Percentiles rank a stretch among this genome's conserved stretches.
Evolutionary conservation across 2,329 filamentous ascomycete genomes (phyloP).

Genomic region (Colletotrichum liriopes): DNA sequence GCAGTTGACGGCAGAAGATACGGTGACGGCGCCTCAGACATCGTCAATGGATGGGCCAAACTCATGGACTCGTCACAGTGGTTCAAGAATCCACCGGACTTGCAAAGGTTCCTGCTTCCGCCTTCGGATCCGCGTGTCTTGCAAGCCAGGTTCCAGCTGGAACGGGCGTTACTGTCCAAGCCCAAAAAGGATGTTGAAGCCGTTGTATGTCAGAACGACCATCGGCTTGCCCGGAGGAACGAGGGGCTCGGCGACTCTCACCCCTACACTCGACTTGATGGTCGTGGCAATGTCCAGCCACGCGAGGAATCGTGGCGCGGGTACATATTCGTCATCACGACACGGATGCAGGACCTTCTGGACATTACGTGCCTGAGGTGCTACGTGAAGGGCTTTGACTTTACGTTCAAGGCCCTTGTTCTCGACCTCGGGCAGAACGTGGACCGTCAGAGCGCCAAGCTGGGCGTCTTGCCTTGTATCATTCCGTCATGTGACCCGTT

Average conservation of each 20-base stretch:
- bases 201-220: slow-evolving; percentile 71
- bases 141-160: slow-evolving; percentile 64
- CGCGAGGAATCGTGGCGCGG: slow-evolving; percentile 69
- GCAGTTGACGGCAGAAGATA: slow-evolving; percentile 63
- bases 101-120: slow-evolving; percentile 73
- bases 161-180: slow-evolving; percentile 51
- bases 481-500: slow-evolving; percentile 77
- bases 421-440: slow-evolving; percentile 83
- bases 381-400: slow-evolving; percentile 67
- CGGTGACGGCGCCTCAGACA: slow-evolving; percentile 46
- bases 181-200: slow-evolving; percentile 61
- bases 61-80: slow-evolving; percentile 60
- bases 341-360: slow-evolving; percentile 76
- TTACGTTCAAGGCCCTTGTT: slow-evolving; percentile 58
- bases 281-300: slow-evolving; percentile 63
- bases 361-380: slow-evolving; percentile 74
- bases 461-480: slow-evolving; percentile 77
- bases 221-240: slow-evolving; percentile 68
- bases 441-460: slow-evolving; percentile 68
- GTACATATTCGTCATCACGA: slow-evolving; percentile 66
- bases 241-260: slow-evolving; percentile 67
- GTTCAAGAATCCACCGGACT: slow-evolving; percentile 70
- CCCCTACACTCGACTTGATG: slow-evolving; percentile 73
- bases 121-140: slow-evolving; percentile 69
- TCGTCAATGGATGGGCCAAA: slow-evolving; percentile 59